Base-by-base conservation (phyloP, 1,284 basidiomycete genomes). In the Tilletia setariae region DNA sequence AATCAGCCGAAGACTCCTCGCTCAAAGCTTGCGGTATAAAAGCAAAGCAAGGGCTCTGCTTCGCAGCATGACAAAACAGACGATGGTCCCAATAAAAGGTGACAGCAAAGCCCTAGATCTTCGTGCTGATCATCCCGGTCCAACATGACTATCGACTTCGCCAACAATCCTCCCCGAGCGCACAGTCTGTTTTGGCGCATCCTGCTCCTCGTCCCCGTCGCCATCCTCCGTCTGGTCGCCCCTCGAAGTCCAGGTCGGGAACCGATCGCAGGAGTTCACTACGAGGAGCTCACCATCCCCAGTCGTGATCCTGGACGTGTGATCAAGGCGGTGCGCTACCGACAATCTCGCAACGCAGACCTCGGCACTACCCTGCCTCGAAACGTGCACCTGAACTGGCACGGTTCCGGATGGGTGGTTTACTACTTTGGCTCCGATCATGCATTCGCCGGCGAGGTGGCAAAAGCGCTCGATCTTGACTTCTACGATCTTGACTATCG, bases 401-500 rank as follows among this genome's bases (percentile, higher is more conserved):
- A 53, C 23, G 51, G 51, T 7, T 53, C 51, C 21, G 51, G 51
- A 25, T 53, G 51, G 51, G 21, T 53, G 21, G 23, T 53, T 6
- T 28, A 53, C 28, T 23, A 23, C 21, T 53, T 21, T 11, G 51
- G 51, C n/a, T 13, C 13, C 21, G 51, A 53, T 28, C 51, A 53
- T 25, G 23, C 13, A 13, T 53, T 25, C 51, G 51, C 51, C 4
- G 51, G 51, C 21, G n/a, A 25, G 13, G 23, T 53, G 23, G 51
- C 23, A 21, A 53, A 53, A 28, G 51, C 16, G 13, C 23, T 53
- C 1, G 51, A 53, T 23, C 23, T 53, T 15, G 51, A 53, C 23
- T 64, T 77, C 2, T 63, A 78, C 49, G 79, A 80, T 35, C 71
- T 72, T 44, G 78, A 78, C 61, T 80, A 80, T 47, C 78, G 79